Base-by-base conservation (phyloP, 2,329 filamentous ascomycete species). In the Celoporthe dispersa region DNA sequence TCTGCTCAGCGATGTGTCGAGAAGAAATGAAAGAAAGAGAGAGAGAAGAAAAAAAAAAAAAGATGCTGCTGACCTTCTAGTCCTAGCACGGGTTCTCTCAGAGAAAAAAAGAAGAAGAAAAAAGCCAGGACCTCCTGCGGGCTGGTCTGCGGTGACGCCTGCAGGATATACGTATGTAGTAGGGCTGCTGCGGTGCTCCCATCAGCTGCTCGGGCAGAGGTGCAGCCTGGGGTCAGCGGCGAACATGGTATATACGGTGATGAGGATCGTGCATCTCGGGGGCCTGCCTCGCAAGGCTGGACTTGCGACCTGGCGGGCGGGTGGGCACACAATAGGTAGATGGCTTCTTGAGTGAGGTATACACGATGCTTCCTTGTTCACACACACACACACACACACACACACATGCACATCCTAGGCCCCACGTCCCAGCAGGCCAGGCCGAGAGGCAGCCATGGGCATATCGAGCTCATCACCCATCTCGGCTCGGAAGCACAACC, bases 11-110 rank as follows among this genome's bases (percentile, higher is more conserved):
- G 22, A 9, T 19, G n/a, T 37, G 57, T 60, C 57, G n/a, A n/a
- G n/a, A n/a, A n/a, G n/a, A n/a, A n/a, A n/a, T n/a, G n/a, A n/a
- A 35, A 22, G 25, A 37, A 8, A 7, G n/a, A 25, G 33, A 35
- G 57, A 60, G n/a, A n/a, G n/a, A n/a, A n/a, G n/a, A n/a, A n/a
- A 28, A 35, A 22, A 37, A 37, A 8, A 7, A 37, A 25, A 33
- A 35, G 57, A 60, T 60, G 57, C 57, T 60, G 14, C 57, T n/a
- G n/a, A n/a, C 57, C 57, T 60, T 60, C 57, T 60, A 3, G 33
- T 60, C 3, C 57, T 60, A 25, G 57, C 57, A 22, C 57, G 31
- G 31, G 19, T 31, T 37, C 44, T n/a, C 44, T 7, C 22, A 5
- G 1, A 35, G 9, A 35, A 35, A 35, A 16, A 16, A 2, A 41